phyloP scores from a whole-genome alignment of 1,284 basidiomycete genomes.

The Volvariella surrecta region DNA sequence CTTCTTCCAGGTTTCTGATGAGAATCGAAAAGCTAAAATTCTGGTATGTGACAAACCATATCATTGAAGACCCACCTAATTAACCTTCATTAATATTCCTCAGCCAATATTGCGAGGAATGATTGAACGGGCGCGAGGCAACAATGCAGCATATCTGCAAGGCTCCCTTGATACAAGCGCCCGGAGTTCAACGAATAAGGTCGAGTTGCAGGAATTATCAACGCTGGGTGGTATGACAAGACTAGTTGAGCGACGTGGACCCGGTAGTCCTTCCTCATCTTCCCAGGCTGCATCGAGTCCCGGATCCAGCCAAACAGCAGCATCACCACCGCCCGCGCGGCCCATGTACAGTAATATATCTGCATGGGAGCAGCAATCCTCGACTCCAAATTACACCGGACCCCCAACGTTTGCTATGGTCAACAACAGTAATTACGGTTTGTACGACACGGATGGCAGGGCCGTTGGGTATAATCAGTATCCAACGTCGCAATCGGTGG shows the following conservation, averaged over 20 bases:
- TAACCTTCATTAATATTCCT: too few species aligned
- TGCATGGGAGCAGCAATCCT: slow-evolving; percentile 6
- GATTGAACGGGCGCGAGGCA: slow-evolving; percentile 38
- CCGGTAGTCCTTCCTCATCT: slow-evolving; percentile 36
- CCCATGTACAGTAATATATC: background rate
- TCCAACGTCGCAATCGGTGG: too few species aligned
- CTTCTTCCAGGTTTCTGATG: slow-evolving; percentile 44
- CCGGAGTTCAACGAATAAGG: slow-evolving; percentile 19
- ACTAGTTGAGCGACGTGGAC: slow-evolving; percentile 43
- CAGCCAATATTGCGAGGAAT: slow-evolving; percentile 55
- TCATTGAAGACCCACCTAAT: too few species aligned
- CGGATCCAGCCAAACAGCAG: slow-evolving; percentile 22
- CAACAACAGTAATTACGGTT: slow-evolving; percentile 5
- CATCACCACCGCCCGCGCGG: slow-evolving; percentile 18
- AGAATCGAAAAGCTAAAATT: slow-evolving; percentile 45
- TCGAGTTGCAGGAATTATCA: slow-evolving; percentile 49
- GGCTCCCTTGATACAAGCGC: slow-evolving; percentile 16
- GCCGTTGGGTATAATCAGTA: too few species aligned
- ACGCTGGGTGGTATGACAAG: slow-evolving; percentile 54
- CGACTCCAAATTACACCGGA: slow-evolving; percentile 12
- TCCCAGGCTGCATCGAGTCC: slow-evolving; percentile 30
- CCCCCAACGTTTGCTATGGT: slow-evolving; percentile 11
- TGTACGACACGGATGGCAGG: too few species aligned
- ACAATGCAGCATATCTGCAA: slow-evolving; percentile 18
- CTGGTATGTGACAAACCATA: too few species aligned